Base-by-base conservation (phyloP, 768 basidiomycete species). In the Mycena filopes region DNA sequence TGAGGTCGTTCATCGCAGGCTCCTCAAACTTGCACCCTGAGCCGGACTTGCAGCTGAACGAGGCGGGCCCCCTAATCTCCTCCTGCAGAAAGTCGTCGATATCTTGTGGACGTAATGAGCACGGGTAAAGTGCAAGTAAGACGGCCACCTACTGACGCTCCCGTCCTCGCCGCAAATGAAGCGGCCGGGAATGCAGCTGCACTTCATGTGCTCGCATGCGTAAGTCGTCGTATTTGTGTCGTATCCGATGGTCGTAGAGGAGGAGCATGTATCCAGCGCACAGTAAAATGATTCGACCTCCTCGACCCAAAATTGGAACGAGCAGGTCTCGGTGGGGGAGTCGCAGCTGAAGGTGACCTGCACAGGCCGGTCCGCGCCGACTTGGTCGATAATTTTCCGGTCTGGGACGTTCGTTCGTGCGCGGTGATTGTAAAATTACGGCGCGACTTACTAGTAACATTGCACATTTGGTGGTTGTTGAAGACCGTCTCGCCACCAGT, bases 221-320 rank as follows among this genome's bases (percentile, higher is more conserved):
- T 98, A 98, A 11, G 81, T 76, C 2, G 94, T 98, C 18, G 80
- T 79, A 72, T 98, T 96, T 26, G 80, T 78, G 58, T 90, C 86
- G 73, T 88, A 90, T 9, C 85, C 88, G 1, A 80, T 71, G 28
- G 76, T 75, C 1, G 63, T 73, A 38, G 81, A 73, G 8, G 87
- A 87, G 4, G 73, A 75, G 74, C 98, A 99, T 20, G 85, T 75
- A 45, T 92, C 84, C 57, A 99, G 84, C 12, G 87, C 87, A 78
- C 98, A 99, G 78, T 98, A 98, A 78, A 99, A 99, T 0, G 95
- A 96, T 75, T 99, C 97, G 60, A 95, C 86, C 71, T 93, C 84
- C 8, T 92, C 95, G 11, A 95, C 94, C 98, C 98, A 99, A 81
- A 99, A 99, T 78, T 99, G 96, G 84, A 99, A 99, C 25, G 89